A percentile compares a stretch with the other conserved stretches of the same genome.
These are phyloP conservation scores for Nothophytophthora sp. DNA, from an alignment of 352 stramenopile genomes.

Conservation along the genomic window DNA sequence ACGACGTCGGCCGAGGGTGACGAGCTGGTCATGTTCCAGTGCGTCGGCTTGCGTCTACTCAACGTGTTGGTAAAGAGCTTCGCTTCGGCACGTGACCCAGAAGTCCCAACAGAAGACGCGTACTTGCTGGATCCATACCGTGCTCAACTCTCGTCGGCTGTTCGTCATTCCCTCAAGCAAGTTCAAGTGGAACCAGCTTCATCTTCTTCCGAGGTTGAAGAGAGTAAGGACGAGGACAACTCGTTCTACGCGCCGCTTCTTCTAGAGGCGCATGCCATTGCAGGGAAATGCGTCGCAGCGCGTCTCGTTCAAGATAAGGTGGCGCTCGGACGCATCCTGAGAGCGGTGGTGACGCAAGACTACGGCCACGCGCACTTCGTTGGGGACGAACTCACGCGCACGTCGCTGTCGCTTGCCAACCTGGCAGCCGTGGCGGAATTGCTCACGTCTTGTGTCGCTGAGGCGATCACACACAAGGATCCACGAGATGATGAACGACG, in stretches of 20 bases:
- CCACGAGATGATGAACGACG: slow-evolving; percentile 16
- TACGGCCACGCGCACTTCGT: slow-evolving; percentile 67
- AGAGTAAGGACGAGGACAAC: slow-evolving; percentile 13
- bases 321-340: slow-evolving; percentile 62
- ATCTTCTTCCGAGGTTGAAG: slow-evolving; percentile 10
- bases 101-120: slow-evolving; percentile 53
- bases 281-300: slow-evolving; percentile 45
- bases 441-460: slow-evolving; percentile 40
- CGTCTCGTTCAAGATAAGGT: slow-evolving; percentile 77
- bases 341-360: slow-evolving; percentile 54
- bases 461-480: slow-evolving; percentile 27
- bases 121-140: slow-evolving; percentile 82
- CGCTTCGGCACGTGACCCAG: slow-evolving; percentile 55
- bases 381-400: slow-evolving; percentile 59
- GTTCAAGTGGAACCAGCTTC: slow-evolving; percentile 27
- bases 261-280: slow-evolving; percentile 69
- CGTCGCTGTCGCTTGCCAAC: slow-evolving; percentile 59
- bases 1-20: slow-evolving; percentile 69
- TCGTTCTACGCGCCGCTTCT: slow-evolving; percentile 68
- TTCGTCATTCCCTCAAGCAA: slow-evolving; percentile 79
- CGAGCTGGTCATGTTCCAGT: slow-evolving; percentile 83
- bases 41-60: slow-evolving; percentile 61
- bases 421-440: slow-evolving; percentile 62
- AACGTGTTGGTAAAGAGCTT: slow-evolving; percentile 71
- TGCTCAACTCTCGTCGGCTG: slow-evolving; percentile 78